phyloP scores from a whole-genome alignment of 192 early-diverging fungal genomes.

The Coemansia nantahalensis region DNA sequence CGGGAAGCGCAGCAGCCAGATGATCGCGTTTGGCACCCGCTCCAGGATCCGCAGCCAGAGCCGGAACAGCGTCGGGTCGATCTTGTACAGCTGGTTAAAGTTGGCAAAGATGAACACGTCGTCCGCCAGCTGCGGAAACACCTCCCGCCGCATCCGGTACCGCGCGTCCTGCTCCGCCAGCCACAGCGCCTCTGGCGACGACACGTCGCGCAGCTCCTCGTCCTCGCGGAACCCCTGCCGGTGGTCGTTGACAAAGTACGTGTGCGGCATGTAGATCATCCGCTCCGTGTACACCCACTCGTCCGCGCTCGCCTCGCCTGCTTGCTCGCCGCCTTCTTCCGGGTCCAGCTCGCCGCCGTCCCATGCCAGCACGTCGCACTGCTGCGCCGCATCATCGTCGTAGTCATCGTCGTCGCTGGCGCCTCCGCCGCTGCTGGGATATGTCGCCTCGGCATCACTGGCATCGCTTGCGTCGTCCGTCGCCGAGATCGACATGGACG shows the following conservation, averaged over 20 bases:
- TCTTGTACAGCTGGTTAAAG: slow-evolving; percentile 97
- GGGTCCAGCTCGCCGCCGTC: slow-evolving; percentile 54
- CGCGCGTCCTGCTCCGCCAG: slow-evolving; percentile 73
- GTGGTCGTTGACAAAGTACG: slow-evolving; percentile 95
- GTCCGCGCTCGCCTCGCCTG: slow-evolving; percentile 31
- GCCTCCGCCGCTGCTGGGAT: too few species aligned
- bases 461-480: neutral
- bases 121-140: slow-evolving; percentile 80
- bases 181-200: slow-evolving; percentile 60
- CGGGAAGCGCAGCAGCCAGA: slow-evolving; percentile 93
- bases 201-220: slow-evolving; percentile 51
- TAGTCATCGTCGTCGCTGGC: slow-evolving; percentile 3
- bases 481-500: slow-evolving; percentile 5
- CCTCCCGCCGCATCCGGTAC: slow-evolving; percentile 78
- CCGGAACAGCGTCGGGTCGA: slow-evolving; percentile 84
- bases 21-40: slow-evolving; percentile 74
- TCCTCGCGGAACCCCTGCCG: slow-evolving; percentile 85
- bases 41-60: slow-evolving; percentile 82
- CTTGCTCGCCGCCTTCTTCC: slow-evolving; percentile 28
- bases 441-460: neutral
- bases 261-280: slow-evolving; percentile 88
- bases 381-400: neutral
- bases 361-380: slow-evolving; percentile 32
- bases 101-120: slow-evolving; percentile 91
- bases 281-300: slow-evolving; percentile 84